Percentiles rank a stretch among this genome's conserved stretches.
Conservation (phyloP, 2,329 filamentous ascomycete genomes). For the Acarospora socialis region DNA sequence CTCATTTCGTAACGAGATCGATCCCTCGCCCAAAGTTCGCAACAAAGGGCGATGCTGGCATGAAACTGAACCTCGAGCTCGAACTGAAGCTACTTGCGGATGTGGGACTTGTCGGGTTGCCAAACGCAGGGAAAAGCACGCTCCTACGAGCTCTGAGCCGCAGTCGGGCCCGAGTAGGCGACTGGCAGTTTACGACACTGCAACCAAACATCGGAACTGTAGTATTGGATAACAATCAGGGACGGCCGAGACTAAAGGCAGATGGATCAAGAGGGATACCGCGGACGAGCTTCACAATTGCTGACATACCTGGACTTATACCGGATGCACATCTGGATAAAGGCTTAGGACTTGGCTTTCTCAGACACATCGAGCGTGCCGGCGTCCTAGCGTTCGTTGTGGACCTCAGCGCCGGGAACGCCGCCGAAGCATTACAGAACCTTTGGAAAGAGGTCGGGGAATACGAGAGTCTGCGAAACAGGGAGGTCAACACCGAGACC, state of each 20-base stretch:
- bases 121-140: conserved; percentile 93
- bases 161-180: conserved; percentile 75
- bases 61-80: conserved; percentile 66
- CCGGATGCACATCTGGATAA: conserved; percentile 85
- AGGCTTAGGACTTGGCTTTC: conserved; percentile 78
- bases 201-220: conserved; percentile 94
- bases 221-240: conserved; percentile 73
- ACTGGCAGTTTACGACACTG: conserved; percentile 94
- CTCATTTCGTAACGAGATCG: conserved; percentile 73
- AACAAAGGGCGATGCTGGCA: conserved; percentile 67
- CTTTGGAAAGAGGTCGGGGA: conserved; percentile 84
- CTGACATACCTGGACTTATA: conserved; percentile 89
- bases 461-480: conserved; percentile 69
- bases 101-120: conserved; percentile 83
- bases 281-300: conserved; percentile 76
- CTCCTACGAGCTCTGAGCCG: conserved; percentile 76
- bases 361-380: conserved; percentile 88
- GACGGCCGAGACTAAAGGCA: conserved; percentile 46
- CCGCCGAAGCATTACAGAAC: conserved; percentile 60
- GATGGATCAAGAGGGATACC: conserved; percentile 35
- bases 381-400: conserved; percentile 87
- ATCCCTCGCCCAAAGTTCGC: conserved; percentile 70
- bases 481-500: conserved; percentile 51
- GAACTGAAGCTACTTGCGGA: conserved; percentile 93
- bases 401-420: conserved; percentile 67